A percentile compares a stretch with the other conserved stretches of the same genome.
phyloP scores from a whole-genome alignment of 2,329 filamentous ascomycete genomes.

The Hypoxylon sp. region DNA sequence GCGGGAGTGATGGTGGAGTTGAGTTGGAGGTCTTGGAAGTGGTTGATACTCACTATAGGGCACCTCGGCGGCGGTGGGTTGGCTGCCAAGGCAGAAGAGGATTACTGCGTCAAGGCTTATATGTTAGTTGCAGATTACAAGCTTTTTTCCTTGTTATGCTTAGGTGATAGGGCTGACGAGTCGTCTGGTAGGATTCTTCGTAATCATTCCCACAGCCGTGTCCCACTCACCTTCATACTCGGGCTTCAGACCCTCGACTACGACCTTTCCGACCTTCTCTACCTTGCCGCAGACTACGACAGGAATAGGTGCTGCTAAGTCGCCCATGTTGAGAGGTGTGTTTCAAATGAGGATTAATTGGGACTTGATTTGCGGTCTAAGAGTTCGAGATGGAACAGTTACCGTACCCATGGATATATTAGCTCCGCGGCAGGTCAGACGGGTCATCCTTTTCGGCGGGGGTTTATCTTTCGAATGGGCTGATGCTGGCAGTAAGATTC shows the following conservation, averaged over 20 bases:
- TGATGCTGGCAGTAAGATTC: slow-evolving; percentile 17
- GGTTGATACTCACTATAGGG: slow-evolving; percentile 28
- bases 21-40: background rate
- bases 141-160: background rate
- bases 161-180: background rate
- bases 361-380: background rate
- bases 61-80: slow-evolving; percentile 35
- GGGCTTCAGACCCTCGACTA: slow-evolving; percentile 35
- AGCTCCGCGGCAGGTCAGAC: slow-evolving; percentile 6
- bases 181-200: background rate
- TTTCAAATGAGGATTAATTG: background rate
- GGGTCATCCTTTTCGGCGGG: background rate
- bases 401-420: slow-evolving; percentile 21
- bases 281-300: slow-evolving; percentile 37
- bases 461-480: slow-evolving; percentile 20
- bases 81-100: slow-evolving; percentile 36
- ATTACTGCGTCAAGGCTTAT: slow-evolving; percentile 18
- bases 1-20: background rate
- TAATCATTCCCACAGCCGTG: background rate
- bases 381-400: background rate
- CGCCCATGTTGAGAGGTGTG: slow-evolving; percentile 18
- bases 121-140: background rate
- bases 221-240: slow-evolving; percentile 39
- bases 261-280: slow-evolving; percentile 31
- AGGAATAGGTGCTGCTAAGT: slow-evolving; percentile 13